These are phyloP conservation scores for Xerophyta viscosa DNA, from an alignment of 106 monocot genomes.

Conservation along the genomic window DNA sequence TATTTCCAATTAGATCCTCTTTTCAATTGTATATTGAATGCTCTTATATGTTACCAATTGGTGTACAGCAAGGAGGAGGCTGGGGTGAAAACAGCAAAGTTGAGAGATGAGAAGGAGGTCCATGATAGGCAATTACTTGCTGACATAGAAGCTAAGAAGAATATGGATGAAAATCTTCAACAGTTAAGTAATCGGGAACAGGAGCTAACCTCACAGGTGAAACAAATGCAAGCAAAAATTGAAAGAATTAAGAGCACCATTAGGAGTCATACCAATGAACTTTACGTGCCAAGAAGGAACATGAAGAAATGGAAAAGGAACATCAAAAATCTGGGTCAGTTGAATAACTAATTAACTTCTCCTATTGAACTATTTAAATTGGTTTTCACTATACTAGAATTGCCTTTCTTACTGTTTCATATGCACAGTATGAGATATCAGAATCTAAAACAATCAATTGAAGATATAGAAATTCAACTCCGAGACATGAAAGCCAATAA, in stretches of 20 bases:
- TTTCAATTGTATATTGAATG: no score
- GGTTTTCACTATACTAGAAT: no score
- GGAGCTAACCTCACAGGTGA: constrained; percentile 66
- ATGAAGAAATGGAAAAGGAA: constrained; percentile 32
- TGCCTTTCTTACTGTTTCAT: no score
- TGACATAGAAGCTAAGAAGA: constrained; percentile 72
- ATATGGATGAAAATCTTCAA: constrained; percentile 87
- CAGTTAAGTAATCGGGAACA: constrained; percentile 58
- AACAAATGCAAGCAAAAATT: constrained; percentile 50
- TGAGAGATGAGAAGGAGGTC: constrained; percentile 97
- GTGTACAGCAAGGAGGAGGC: constrained; percentile 83
- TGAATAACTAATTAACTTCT: background rate
- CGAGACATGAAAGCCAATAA: constrained; percentile 96
- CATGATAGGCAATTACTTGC: constrained; percentile 82
- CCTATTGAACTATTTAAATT: no score
- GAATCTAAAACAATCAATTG: constrained; percentile 68
- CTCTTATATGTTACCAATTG: background rate
- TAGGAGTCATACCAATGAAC: constrained; percentile 48
- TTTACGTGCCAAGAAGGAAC: constrained; percentile 49
- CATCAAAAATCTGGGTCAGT: constrained; percentile 65
- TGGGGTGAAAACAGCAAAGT: constrained; percentile 87
- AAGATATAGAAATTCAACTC: constrained; percentile 64
- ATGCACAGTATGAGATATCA: constrained; percentile 58
- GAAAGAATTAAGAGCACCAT: constrained; percentile 38
- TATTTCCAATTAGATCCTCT: no score